Base-by-base conservation (phyloP, 2,329 filamentous ascomycete species). In the Fusarium xylarioides region DNA sequence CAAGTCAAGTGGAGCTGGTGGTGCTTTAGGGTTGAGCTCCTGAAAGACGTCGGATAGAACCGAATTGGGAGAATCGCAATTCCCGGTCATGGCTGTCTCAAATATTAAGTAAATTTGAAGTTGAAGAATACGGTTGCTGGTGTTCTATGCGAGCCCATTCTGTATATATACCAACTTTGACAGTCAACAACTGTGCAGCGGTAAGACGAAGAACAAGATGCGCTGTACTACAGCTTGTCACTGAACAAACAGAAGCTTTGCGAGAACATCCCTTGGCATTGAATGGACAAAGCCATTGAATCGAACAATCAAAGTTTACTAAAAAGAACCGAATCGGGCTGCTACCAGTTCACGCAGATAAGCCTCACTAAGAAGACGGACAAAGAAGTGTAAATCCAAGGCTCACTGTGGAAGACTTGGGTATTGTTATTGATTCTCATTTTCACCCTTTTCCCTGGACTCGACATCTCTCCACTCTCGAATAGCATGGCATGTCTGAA, bases 1-100 rank as follows among this genome's bases (percentile, higher is more conserved):
- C 18, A 74, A 23, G 26, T 74, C 58, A 11, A 28, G 67, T 11
- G 71, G 70, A 16, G 44, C 49, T 43, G 66, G 70, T 4, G 63
- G 46, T 18, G 42, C 54, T n/a, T 35, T n/a, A 11, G 28, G 37
- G 35, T 64, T 35, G 16, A 61, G 34, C 28, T 74, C 40, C 38
- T 18, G 55, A 21, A 57, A 12, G 23, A 49, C 28, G 16, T 43
- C 42, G 26, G 61, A 62, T 35, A 59, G 16, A 35, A 46, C 16
- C n/a, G 34, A 32, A 15, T 21, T 34, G 28, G 57, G 56, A 42
- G 32, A 40, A 47, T 56, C 18, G 32, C 15, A 34, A 10, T 38
- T 30, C 14, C 42, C 15, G 19, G n/a, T 19, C 66, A 73, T 62
- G 16, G 23, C 30, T 54, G 11, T 37, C 56, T 46, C 14, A n/a